Conservation (phyloP, 768 basidiomycete species). For the Mycena sanguinolenta region DNA sequence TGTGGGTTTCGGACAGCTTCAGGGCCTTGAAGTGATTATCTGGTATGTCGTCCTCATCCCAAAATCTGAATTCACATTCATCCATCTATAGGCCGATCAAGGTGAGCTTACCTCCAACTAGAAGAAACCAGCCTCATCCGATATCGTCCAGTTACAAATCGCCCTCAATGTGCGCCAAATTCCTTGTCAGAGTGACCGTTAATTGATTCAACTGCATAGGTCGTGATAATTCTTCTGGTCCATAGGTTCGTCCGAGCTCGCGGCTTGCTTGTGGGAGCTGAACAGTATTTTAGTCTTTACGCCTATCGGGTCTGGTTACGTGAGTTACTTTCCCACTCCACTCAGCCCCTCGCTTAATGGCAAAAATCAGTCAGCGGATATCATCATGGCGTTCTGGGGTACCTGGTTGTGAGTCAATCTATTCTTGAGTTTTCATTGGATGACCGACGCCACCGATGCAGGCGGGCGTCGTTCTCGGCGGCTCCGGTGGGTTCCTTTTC, state of each 20-base stretch:
- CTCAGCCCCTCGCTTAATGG: not conserved
- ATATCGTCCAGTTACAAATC: constrained; percentile 52
- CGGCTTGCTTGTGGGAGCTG: not conserved
- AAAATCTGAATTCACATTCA: not conserved
- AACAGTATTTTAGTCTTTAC: constrained; percentile 50
- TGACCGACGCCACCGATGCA: constrained; percentile 16
- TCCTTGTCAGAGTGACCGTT: not conserved
- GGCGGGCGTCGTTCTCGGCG: constrained; percentile 51
- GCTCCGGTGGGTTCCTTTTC: constrained; percentile 50
- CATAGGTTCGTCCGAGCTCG: constrained; percentile 51
- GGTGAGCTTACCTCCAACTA: constrained; percentile 30
- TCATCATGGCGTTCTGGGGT: constrained; percentile 52
- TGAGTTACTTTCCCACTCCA: constrained; percentile 42
- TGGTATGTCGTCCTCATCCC: constrained; percentile 41
- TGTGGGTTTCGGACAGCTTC: constrained; percentile 49
- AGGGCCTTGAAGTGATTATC: constrained; percentile 42
- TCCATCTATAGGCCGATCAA: constrained; percentile 50
- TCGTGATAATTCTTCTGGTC: constrained; percentile 58
- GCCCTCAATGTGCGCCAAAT: constrained; percentile 52
- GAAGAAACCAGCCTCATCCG: not conserved
- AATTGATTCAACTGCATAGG: constrained; percentile 38
- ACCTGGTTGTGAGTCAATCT: constrained; percentile 49
- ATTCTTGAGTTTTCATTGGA: not conserved
- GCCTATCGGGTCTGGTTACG: constrained; percentile 61
- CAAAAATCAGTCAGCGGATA: constrained; percentile 49